Evolutionary conservation across 805 yeast genomes (phyloP).

Genomic region (Suhomyces tanzawaensis): DNA sequence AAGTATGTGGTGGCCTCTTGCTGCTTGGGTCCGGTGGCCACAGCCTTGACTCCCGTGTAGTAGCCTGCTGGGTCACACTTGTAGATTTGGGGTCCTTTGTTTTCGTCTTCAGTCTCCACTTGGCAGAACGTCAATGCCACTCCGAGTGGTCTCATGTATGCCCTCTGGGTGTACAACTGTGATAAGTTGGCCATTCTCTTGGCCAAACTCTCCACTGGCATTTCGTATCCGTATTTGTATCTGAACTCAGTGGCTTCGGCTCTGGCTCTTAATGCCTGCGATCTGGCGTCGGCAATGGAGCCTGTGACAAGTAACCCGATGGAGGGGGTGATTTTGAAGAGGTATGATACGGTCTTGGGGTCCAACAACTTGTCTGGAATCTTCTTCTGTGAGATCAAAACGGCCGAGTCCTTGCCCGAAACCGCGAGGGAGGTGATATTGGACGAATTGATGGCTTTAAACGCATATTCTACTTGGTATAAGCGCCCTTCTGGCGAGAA

Average conservation of each 20-base stretch:
- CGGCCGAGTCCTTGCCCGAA: conserved; percentile 82
- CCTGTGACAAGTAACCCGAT: conserved; percentile 94
- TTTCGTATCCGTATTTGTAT: conserved; percentile 92
- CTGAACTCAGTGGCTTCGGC: conserved; percentile 95
- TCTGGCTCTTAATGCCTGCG: conserved; percentile 86
- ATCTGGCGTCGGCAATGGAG: conserved; percentile 92
- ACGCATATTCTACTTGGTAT: conserved; percentile 97
- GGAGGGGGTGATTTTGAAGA: conserved; percentile 75
- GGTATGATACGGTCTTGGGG: conserved; percentile 78
- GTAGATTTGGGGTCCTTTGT: conserved; percentile 81
- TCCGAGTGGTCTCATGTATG: conserved; percentile 97
- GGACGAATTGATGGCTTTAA: conserved; percentile 92
- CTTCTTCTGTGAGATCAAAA: conserved; percentile 90
- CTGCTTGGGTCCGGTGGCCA: conserved; percentile 95
- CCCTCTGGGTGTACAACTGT: conserved; percentile 95
- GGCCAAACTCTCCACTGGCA: conserved; percentile 91
- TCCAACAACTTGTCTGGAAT: conserved; percentile 94
- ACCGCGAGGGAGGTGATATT: conserved; percentile 87
- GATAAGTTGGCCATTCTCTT: conserved; percentile 95
- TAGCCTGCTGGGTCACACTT: conserved; percentile 98
- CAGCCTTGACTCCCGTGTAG: conserved; percentile 85
- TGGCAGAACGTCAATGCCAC: conserved; percentile 87
- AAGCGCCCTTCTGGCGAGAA: conserved; percentile 98
- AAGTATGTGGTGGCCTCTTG: conserved; percentile 89
- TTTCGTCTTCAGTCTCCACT: conserved; percentile 69